Percentiles rank a stretch among this genome's conserved stretches.
phyloP scores from a whole-genome alignment of 495 filamentous ascomycete genomes.

The Aspergillus carlsbadensis region DNA sequence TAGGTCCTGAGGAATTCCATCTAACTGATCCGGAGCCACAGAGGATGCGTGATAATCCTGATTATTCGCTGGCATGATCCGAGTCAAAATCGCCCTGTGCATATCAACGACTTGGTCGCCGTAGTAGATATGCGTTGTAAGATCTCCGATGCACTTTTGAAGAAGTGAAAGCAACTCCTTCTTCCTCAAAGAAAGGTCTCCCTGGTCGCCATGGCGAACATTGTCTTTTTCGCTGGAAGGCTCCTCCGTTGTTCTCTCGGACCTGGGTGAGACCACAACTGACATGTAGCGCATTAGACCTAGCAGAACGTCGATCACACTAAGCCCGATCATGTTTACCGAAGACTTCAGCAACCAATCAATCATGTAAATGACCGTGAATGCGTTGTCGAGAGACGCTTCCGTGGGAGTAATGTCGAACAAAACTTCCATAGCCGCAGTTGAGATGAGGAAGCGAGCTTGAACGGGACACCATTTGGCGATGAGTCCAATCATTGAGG shows the following conservation, averaged over 20 bases:
- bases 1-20: constrained; percentile 21
- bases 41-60: constrained; percentile 34
- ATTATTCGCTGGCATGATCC: constrained; percentile 64
- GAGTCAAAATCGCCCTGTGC: constrained; percentile 72
- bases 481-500: constrained; percentile 72
- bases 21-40: constrained; percentile 42
- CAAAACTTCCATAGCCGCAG: constrained; percentile 74
- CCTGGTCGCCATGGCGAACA: constrained; percentile 9
- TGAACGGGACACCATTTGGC: constrained; percentile 87
- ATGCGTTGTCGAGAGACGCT: constrained; percentile 64
- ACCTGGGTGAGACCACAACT: constrained; percentile 63
- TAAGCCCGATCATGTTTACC: constrained; percentile 89
- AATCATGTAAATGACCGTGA: constrained; percentile 70
- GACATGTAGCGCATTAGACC: constrained; percentile 79
- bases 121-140: constrained; percentile 94
- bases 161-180: constrained; percentile 62
- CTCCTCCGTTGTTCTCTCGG: constrained; percentile 22
- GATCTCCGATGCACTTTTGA: constrained; percentile 73
- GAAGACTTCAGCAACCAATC: constrained; percentile 79
- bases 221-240: constrained; percentile 16
- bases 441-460: constrained; percentile 82
- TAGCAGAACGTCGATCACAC: constrained; percentile 86
- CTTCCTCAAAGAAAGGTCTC: constrained; percentile 38
- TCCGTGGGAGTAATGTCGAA: constrained; percentile 62
- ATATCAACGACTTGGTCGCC: constrained; percentile 91